phyloP scores from a whole-genome alignment of 441 rosid genomes.

The Isatis lusitanica region DNA sequence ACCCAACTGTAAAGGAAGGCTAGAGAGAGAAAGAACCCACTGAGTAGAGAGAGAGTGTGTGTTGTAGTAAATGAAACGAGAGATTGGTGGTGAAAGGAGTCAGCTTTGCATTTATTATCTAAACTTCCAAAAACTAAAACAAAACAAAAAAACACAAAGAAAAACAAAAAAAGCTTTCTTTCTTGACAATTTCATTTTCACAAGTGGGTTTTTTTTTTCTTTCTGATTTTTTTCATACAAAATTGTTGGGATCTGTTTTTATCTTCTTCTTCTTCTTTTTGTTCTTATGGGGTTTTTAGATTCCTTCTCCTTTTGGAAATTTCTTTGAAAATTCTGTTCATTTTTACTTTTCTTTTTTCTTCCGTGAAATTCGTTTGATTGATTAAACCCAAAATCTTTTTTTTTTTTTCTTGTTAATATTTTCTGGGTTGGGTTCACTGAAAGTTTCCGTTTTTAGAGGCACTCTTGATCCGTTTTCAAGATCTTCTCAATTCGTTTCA shows the following conservation, averaged over 20 bases:
- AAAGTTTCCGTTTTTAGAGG: constrained; percentile 33
- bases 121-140: constrained; percentile 12
- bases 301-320: background rate
- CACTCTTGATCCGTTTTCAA: constrained; percentile 49
- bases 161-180: background rate
- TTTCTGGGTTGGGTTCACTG: constrained; percentile 38
- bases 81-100: constrained; percentile 41
- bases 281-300: constrained; percentile 20
- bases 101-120: constrained; percentile 39
- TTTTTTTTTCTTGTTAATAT: too few species aligned
- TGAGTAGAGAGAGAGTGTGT: constrained; percentile 24
- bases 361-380: constrained; percentile 19
- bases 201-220: too few species aligned
- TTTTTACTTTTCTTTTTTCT: background rate
- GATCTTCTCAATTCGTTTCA: constrained; percentile 25
- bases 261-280: constrained; percentile 18
- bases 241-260: constrained; percentile 57
- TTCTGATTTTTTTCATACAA: background rate
- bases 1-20: constrained; percentile 15
- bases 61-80: constrained; percentile 33
- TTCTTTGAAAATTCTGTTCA: background rate
- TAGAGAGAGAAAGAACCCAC: constrained; percentile 22
- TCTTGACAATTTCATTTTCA: background rate
- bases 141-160: background rate
- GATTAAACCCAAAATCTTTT: background rate